phyloP scores from a whole-genome alignment of 1,139 yeast genomes.

The Pneumocystis canis region DNA sequence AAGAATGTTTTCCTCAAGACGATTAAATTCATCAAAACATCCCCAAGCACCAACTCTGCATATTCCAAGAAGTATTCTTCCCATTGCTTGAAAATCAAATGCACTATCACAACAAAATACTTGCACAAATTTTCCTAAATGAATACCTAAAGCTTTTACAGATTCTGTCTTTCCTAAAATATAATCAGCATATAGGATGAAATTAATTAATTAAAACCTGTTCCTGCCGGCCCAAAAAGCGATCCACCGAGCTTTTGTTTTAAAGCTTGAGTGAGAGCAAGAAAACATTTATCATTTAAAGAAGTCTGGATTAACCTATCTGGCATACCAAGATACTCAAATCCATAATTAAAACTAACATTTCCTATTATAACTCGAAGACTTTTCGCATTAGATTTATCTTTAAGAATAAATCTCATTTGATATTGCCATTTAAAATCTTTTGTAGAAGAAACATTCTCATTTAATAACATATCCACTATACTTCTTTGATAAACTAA shows the following conservation, averaged over 20 bases:
- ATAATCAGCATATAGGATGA: neutral
- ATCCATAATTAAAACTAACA: constrained; percentile 48
- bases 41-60: constrained; percentile 88
- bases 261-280: constrained; percentile 62
- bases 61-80: constrained; percentile 66
- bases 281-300: constrained; percentile 46
- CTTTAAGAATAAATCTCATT: constrained; percentile 27
- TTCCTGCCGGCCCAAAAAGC: constrained; percentile 94
- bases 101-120: constrained; percentile 87
- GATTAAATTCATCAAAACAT: constrained; percentile 88
- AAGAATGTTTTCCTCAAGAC: constrained; percentile 54
- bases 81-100: constrained; percentile 69
- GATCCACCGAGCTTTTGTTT: constrained; percentile 73
- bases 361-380: constrained; percentile 42
- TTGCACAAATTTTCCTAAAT: constrained; percentile 64
- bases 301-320: constrained; percentile 70
- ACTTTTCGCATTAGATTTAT: constrained; percentile 21
- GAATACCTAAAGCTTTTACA: constrained; percentile 68
- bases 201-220: constrained; percentile 36
- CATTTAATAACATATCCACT: constrained; percentile 20
- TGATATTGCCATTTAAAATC: constrained; percentile 39
- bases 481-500: constrained; percentile 46
- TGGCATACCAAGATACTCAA: constrained; percentile 67
- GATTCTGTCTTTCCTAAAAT: constrained; percentile 56
- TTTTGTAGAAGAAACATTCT: constrained; percentile 14